These are phyloP conservation scores for Boletus rubescentipes DNA, from an alignment of 768 basidiomycete species.

Conservation along the genomic window DNA sequence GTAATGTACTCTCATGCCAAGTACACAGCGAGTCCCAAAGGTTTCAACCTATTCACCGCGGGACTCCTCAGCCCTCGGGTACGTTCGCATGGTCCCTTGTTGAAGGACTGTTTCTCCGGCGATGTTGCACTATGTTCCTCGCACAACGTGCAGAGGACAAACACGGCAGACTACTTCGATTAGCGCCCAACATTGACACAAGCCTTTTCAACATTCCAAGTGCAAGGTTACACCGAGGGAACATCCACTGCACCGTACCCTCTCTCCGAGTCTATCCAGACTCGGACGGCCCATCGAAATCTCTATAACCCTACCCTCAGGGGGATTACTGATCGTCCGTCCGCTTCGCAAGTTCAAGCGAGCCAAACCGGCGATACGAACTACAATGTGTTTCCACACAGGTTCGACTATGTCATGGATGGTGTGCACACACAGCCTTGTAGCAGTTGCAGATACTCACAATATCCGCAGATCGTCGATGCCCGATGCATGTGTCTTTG, in stretches of 20 bases:
- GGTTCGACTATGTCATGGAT: background rate
- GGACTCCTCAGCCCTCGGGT: no score
- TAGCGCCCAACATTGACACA: no score
- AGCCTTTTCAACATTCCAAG: no score
- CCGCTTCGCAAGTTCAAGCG: background rate
- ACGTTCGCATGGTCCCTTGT: no score
- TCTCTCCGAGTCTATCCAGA: background rate
- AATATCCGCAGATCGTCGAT: conserved; percentile 5
- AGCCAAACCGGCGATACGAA: background rate
- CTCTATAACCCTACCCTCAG: no score
- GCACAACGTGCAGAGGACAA: no score
- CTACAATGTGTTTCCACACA: background rate
- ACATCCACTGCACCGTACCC: background rate
- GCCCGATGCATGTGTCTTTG: background rate
- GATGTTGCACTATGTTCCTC: no score
- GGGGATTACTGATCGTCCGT: conserved; percentile 3
- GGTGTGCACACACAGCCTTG: background rate
- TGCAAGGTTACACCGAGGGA: background rate
- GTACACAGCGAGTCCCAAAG: no score
- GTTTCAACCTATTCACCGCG: no score
- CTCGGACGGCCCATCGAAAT: background rate
- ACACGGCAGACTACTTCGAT: no score
- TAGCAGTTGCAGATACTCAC: background rate
- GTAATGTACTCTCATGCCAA: no score
- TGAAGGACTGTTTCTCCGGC: no score